A percentile compares a stretch with the other conserved stretches of the same genome.
Evolutionary conservation across 202 grass and related monocot genomes (phyloP).

Genomic region (Panicum hallii): DNA sequence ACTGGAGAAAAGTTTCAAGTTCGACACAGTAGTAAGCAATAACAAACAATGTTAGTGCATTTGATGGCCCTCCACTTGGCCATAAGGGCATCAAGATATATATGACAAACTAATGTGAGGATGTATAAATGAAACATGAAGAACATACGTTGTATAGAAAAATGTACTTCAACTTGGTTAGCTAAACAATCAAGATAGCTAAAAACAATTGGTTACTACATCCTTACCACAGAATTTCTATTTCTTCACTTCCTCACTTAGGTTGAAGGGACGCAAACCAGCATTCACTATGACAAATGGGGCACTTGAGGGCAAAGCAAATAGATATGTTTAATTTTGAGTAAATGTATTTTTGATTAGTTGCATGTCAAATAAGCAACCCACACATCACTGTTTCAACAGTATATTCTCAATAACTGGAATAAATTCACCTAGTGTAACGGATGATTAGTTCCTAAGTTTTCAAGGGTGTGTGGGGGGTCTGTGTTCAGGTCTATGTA

Average conservation of each 20-base stretch:
- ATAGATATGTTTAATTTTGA: background rate
- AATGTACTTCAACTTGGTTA: conserved; percentile 30
- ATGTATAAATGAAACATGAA: conserved; percentile 17
- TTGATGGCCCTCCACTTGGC: background rate
- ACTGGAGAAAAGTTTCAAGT: conserved; percentile 15
- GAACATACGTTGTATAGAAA: background rate
- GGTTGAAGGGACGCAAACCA: background rate
- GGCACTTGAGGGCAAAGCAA: background rate
- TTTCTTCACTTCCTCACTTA: background rate
- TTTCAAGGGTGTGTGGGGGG: too few species aligned
- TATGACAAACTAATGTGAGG: conserved; percentile 6
- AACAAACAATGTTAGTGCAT: background rate
- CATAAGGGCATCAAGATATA: background rate
- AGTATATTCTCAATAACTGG: background rate
- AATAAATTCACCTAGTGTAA: background rate
- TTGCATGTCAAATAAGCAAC: conserved; percentile 17
- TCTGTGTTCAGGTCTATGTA: too few species aligned
- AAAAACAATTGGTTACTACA: background rate
- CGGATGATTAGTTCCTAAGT: too few species aligned
- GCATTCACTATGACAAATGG: background rate
- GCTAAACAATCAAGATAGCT: background rate
- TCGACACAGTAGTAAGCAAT: background rate
- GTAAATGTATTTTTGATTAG: background rate
- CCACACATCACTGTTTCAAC: background rate
- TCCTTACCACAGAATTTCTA: conserved; percentile 2